These are phyloP conservation scores for Albizia julibrissin DNA, from an alignment of 306 rosid genomes.

Conservation along the genomic window DNA sequence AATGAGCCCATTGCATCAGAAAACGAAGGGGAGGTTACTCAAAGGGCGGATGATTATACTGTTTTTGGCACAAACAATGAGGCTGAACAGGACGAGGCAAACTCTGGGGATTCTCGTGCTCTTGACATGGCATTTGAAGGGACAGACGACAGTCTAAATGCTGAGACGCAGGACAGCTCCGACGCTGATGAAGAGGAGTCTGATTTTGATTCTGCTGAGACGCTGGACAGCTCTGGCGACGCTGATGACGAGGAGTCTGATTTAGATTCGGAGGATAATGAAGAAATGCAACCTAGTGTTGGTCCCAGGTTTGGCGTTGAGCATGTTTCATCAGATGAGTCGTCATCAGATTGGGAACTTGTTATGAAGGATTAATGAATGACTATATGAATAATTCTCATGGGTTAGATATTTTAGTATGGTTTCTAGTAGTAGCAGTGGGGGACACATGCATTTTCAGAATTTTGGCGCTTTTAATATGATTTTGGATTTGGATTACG, in stretches of 20 bases:
- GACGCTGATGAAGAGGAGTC: slow-evolving; percentile 26
- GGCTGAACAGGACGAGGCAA: too few relatives aligned
- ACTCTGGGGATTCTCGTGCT: not conserved
- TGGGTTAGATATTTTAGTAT: not conserved
- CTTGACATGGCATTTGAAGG: slow-evolving; percentile 1
- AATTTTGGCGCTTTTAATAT: too few relatives aligned
- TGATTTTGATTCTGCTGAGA: not conserved
- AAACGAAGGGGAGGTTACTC: too few relatives aligned
- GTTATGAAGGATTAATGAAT: slow-evolving; percentile 51
- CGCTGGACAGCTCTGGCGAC: slow-evolving; percentile 30
- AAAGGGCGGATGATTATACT: not conserved
- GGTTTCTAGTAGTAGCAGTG: not conserved
- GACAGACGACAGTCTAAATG: slow-evolving; percentile 25
- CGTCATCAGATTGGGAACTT: slow-evolving; percentile 80
- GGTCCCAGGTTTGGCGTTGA: not conserved
- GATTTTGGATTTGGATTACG: not conserved
- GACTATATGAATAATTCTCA: slow-evolving; percentile 18
- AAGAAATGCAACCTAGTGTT: not conserved
- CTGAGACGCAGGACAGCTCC: slow-evolving; percentile 30
- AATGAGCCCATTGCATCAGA: not conserved
- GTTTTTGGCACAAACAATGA: too few relatives aligned
- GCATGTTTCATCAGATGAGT: slow-evolving; percentile 45
- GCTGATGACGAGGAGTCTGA: slow-evolving; percentile 30
- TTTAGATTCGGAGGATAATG: slow-evolving; percentile 14
- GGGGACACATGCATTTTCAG: not conserved